phyloP scores from a whole-genome alignment of 2,329 filamentous ascomycete genomes.

The Pseudogymnoascus sp. region DNA sequence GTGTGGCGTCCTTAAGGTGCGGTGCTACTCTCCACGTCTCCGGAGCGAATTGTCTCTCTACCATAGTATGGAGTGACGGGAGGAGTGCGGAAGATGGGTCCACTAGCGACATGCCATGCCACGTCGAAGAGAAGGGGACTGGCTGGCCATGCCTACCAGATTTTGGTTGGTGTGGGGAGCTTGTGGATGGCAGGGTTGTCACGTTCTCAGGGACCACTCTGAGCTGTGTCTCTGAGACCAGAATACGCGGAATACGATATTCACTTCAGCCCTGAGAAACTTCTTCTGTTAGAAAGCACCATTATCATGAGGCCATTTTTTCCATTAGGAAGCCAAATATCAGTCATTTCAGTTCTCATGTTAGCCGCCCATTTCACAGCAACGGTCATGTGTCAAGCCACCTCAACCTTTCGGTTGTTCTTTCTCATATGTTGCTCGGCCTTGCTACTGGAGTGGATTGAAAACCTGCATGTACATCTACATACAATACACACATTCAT shows the following conservation, averaged over 20 bases:
- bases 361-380: neutral
- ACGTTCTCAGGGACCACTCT: slow-evolving; percentile 1
- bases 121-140: slow-evolving; percentile 1
- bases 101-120: slow-evolving; percentile 5
- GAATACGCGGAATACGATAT: neutral
- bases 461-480: slow-evolving; percentile 3
- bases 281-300: neutral
- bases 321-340: neutral
- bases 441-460: neutral
- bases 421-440: slow-evolving; percentile 3
- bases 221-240: neutral
- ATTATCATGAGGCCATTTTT: neutral
- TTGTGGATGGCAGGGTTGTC: neutral
- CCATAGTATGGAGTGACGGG: slow-evolving; percentile 2
- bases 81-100: neutral
- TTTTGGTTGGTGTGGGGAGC: neutral
- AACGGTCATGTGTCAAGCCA: neutral
- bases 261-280: neutral
- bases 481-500: neutral
- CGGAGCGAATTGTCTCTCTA: neutral
- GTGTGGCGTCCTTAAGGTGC: neutral
- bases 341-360: neutral
- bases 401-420: neutral
- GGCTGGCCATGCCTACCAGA: neutral
- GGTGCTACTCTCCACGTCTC: neutral